Evolutionary conservation across 805 yeast genomes (phyloP), one percentile per base, ranked within the genome.

Genomic region (Wickerhamiella slavikovae): DNA sequence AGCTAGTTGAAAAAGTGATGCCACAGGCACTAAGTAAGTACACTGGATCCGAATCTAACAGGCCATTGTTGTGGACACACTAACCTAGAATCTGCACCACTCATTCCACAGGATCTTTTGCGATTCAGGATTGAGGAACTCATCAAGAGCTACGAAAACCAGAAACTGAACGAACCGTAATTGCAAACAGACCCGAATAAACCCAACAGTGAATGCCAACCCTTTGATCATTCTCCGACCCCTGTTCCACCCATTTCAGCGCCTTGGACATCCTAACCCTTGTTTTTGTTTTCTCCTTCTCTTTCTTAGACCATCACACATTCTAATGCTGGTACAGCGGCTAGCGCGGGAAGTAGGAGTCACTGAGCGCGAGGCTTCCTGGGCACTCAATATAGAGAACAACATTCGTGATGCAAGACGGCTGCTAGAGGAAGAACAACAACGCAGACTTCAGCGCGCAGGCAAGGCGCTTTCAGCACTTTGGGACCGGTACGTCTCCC

Each of bases 21-120:
- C 73, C 76, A 5, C 57, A 61, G 41, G 93, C 91, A 1, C 52
- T 73, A 34, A 60, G 69, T 49, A 52, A 40, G 66, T 49, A 15
- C 7, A 5, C 11, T 5, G 6, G 13, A 14, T 11, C 24, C 12
- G 22, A 8, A 8, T 19, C n/a, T 15, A 21, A 11, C 10, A 11
- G 10, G 22, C 22, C 11, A 11, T 11, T 32, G 10, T 18, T 18
- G 22, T 8, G 11, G 22, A 8, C 8, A 19, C 11, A 8, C 22
- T 19, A 8, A 19, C 11, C 22, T n/a, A n/a, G n/a, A n/a, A n/a
- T n/a, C n/a, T n/a, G n/a, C n/a, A n/a, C n/a, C n/a, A n/a, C n/a
- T n/a, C n/a, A n/a, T n/a, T n/a, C n/a, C n/a, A n/a, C n/a, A n/a
- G n/a, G n/a, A n/a, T 14, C 14, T 5, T 8, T n/a, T n/a, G n/a